Base-by-base conservation (phyloP, 345 rosid genomes). In the Lenwebbia sp. region DNA sequence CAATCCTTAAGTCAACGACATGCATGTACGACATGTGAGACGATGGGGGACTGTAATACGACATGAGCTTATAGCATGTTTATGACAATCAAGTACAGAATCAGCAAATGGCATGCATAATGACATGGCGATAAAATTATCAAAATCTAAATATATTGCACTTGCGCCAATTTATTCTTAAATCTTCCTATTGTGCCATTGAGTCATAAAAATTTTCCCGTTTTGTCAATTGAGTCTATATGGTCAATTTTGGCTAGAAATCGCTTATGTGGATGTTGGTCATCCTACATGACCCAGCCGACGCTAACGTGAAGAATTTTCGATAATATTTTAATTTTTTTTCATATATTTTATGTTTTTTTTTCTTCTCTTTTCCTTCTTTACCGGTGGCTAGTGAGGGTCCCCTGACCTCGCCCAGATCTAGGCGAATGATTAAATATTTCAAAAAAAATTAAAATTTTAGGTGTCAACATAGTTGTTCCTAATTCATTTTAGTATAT, bases 281-380 rank as follows among this genome's bases (percentile, higher is more conserved):
- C 51, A 6, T 53, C 54, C 3, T 53, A 17, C 0, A 14, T 15
- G 19, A 6, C 22, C 15, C 1, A 3, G 4, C 4, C 25, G 6
- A 1, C 3, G 10, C 4, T 54, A 0, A 21, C 1, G 3, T 54
- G 0, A 7, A 19, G 4, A 3, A 19, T 54, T 54, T 19, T 54
- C 7, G 4, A 54, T 54, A 21, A 19, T 54, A 54, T 21, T 54
- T 54, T 54, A 54, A 7, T 21, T 19, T 19, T 17, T 54, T 54
- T 54, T 6, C 0, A 19, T 49, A 19, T 21, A 49, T 54, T 19
- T 54, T 54, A 54, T 54, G 10, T 6, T 6, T 54, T 11, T 10
- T 49, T 49, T 10, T 49, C 13, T 49, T 49, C 51, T 49, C 13
- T 49, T 11, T 49, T 11, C 51, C 51, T 49, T 49, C 51, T 49